Evolutionary conservation across 805 yeast genomes (phyloP), one percentile per base, ranked within the genome.

Genomic region (Saccharomycopsis fodiens): DNA sequence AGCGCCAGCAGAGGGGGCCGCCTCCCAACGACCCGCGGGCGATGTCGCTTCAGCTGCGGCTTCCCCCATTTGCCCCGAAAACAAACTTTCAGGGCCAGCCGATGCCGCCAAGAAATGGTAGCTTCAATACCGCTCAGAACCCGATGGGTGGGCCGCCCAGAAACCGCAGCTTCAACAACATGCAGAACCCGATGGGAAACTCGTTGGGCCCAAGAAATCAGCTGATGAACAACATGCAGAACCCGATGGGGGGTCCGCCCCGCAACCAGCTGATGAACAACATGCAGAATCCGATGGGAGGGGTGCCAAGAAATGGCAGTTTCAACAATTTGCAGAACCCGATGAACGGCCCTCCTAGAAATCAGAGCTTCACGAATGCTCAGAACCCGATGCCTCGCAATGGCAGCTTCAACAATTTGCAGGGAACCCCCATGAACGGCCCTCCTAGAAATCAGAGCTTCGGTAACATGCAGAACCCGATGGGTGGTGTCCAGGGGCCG

Each of bases 11-110:
- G 32, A 39, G 32, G 5, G 39, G 37, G 15, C 39, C 46, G 19
- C 35, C 29, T 2, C 41, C 23, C 12, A 40, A 39, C 40, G 55
- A 54, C 40, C 59, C 63, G 40, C 55, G 69, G 44, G 46, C 66
- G 1, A 64, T 59, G 59, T 59, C 68, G 12, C 49, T 63, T 22
- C 59, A 55, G 37, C 53, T 46, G 34, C 40, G 53, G n/a, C 34
- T 48, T 36, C 42, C 47, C 5, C 46, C 52, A 32, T 41, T 45
- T 45, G 46, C 54, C 22, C 38, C 52, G 25, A 23, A 42, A 46
- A 34, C 46, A 32, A 15, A 4, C 16, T 21, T 12, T 12, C 13
- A 12, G 32, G 32, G 32, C n/a, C 32, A 17, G 19, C 36, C 36
- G 10, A 25, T 25, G 10, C 39, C 40, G 3, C 41, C 42, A 2